Percentiles rank a stretch among this genome's conserved stretches.
Evolutionary conservation across 176 grass and related monocot genomes (phyloP).

Genomic region (Phoenix roebelenii): DNA sequence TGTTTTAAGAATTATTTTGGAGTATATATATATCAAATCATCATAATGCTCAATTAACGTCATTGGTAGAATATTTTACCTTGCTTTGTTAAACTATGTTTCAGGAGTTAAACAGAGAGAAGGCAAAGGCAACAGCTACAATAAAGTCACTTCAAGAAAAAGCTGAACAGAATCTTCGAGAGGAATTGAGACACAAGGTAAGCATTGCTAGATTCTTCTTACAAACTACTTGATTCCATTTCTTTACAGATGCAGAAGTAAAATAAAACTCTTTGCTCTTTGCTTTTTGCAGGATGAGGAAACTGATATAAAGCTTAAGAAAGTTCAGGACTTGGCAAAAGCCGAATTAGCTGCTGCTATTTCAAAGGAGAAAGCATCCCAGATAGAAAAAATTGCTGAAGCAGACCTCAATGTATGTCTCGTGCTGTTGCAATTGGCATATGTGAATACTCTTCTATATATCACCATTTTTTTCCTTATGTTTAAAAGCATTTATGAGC

Average conservation of each 20-base stretch:
- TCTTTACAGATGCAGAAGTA: no score
- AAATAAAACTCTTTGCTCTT: background rate
- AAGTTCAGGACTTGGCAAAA: conserved; percentile 68
- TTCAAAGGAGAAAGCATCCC: conserved; percentile 82
- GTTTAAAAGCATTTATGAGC: no score
- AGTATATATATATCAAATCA: no score
- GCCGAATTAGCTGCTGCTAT: conserved; percentile 69
- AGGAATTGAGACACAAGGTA: conserved; percentile 76
- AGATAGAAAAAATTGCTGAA: conserved; percentile 90
- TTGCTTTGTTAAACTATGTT: conserved; percentile 8
- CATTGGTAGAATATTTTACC: background rate
- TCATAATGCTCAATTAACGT: background rate
- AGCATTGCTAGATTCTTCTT: background rate
- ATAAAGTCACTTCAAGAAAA: conserved; percentile 71
- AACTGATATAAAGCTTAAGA: conserved; percentile 54
- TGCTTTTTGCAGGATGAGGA: conserved; percentile 57
- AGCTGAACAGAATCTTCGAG: conserved; percentile 50
- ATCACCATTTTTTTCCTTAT: no score
- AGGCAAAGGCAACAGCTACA: conserved; percentile 39
- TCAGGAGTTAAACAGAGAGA: conserved; percentile 92
- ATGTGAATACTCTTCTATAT: no score
- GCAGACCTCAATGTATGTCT: conserved; percentile 80
- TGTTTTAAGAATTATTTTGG: no score
- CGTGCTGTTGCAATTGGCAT: conserved; percentile 15
- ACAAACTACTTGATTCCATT: background rate